A percentile compares a stretch with the other conserved stretches of the same genome.
Evolutionary conservation across 2,329 filamentous ascomycete species (phyloP).

Genomic region (Microsporum canis): DNA sequence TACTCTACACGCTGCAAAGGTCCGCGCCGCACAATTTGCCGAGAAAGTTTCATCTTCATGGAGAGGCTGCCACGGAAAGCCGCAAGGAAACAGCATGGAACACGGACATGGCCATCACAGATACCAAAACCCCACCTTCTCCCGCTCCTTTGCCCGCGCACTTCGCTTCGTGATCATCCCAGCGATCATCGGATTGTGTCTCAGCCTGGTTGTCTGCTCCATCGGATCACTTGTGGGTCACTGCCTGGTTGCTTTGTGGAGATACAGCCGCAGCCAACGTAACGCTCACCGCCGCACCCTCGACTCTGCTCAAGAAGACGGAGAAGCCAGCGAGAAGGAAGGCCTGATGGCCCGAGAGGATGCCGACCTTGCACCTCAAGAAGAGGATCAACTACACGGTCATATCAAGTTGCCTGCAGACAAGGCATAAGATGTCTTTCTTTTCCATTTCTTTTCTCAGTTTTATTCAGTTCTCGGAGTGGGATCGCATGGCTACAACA

Average conservation of each 20-base stretch:
- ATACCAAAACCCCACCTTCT: conserved; percentile 18
- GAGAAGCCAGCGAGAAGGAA: conserved; percentile 34
- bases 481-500: conserved; percentile 2
- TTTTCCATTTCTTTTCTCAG: background rate
- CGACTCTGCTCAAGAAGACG: conserved; percentile 23
- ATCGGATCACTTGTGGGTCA: conserved; percentile 40
- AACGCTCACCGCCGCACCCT: background rate
- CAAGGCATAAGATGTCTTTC: conserved; percentile 22
- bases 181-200: conserved; percentile 36
- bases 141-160: conserved; percentile 30
- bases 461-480: background rate
- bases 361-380: conserved; percentile 28
- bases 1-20: conserved; percentile 29
- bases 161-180: conserved; percentile 37
- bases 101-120: conserved; percentile 3
- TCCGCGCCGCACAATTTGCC: conserved; percentile 25
- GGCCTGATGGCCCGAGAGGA: conserved; percentile 24
- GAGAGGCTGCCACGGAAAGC: conserved; percentile 26
- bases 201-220: conserved; percentile 35
- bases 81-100: background rate
- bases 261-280: conserved; percentile 27
- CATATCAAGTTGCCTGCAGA: conserved; percentile 18
- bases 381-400: conserved; percentile 25
- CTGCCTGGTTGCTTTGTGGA: conserved; percentile 36
- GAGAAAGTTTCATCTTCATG: conserved; percentile 17